Evolutionary conservation across 441 rosid species (phyloP).

Genomic region (Breynia disticha): DNA sequence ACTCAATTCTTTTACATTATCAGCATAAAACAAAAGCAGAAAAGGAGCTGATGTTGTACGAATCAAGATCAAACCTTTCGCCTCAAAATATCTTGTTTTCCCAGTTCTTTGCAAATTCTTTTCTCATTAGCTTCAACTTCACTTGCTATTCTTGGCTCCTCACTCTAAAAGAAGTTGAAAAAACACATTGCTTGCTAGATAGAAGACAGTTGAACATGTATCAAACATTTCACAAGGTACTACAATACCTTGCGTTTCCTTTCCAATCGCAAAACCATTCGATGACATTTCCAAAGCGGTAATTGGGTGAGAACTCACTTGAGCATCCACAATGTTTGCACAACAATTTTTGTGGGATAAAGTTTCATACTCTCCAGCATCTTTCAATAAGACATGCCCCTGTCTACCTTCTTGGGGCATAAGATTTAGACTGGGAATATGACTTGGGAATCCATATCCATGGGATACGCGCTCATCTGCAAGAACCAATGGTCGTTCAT

Average conservation of each 20-base stretch:
- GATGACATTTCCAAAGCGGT: conserved; percentile 35
- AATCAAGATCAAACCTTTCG: conserved; percentile 46
- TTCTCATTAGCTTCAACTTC: conserved; percentile 84
- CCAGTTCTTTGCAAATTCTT: conserved; percentile 80
- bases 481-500: conserved; percentile 15
- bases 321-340: conserved; percentile 31
- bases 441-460: conserved; percentile 33
- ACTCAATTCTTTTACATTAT: conserved; percentile 1
- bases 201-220: too few relatives aligned
- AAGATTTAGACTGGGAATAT: neutral
- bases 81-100: conserved; percentile 74
- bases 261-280: conserved; percentile 45
- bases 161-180: conserved; percentile 38
- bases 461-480: conserved; percentile 33
- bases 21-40: conserved; percentile 7
- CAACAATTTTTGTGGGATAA: conserved; percentile 1
- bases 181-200: conserved; percentile 1
- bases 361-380: neutral
- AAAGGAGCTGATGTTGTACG: conserved; percentile 4
- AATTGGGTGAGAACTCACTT: conserved; percentile 33
- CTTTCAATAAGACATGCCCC: neutral
- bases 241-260: conserved; percentile 61
- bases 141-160: conserved; percentile 74
- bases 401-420: neutral
- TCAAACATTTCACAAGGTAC: too few relatives aligned